Conservation (phyloP, 495 filamentous ascomycete species). For the Penicillium riverlandense region DNA sequence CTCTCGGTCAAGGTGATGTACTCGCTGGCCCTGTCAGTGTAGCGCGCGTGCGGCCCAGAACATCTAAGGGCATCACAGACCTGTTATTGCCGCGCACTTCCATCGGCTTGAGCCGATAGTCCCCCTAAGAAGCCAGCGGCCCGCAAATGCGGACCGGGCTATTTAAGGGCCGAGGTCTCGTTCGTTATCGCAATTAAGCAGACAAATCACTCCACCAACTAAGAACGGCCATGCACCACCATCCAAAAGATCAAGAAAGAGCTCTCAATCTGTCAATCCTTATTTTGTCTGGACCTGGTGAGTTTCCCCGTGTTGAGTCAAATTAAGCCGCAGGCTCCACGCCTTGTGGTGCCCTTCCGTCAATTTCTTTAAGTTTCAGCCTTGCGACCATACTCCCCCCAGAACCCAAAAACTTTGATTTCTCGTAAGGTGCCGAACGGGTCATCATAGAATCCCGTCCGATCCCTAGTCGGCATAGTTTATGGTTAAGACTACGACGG, state of each 20-base stretch:
- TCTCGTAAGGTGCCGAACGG: conserved; percentile 61
- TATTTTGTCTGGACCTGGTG: conserved; percentile 56
- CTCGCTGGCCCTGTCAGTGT: conserved; percentile 28
- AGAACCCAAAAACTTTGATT: conserved; percentile 68
- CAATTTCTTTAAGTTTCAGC: conserved; percentile 63
- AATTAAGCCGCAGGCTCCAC: conserved; percentile 59
- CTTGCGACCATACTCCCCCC: conserved; percentile 64
- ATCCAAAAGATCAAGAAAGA: no score
- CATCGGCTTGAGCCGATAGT: no score
- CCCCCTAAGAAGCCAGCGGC: no score
- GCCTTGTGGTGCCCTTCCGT: conserved; percentile 52
- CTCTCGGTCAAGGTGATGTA: conserved; percentile 36
- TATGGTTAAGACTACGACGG: conserved; percentile 67
- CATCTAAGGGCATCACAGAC: no score
- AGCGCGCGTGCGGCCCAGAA: no score
- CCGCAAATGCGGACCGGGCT: no score
- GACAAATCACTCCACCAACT: no score
- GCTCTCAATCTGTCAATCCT: conserved; percentile 40
- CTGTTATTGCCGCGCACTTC: no score
- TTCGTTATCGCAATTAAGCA: no score
- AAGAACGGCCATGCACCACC: no score
- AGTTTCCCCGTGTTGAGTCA: conserved; percentile 60
- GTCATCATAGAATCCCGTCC: conserved; percentile 59
- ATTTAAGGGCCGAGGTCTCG: no score
- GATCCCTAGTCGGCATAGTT: conserved; percentile 65